These are phyloP conservation scores for Volvariella surrecta DNA, from an alignment of 1,284 basidiomycete species.

Conservation along the genomic window DNA sequence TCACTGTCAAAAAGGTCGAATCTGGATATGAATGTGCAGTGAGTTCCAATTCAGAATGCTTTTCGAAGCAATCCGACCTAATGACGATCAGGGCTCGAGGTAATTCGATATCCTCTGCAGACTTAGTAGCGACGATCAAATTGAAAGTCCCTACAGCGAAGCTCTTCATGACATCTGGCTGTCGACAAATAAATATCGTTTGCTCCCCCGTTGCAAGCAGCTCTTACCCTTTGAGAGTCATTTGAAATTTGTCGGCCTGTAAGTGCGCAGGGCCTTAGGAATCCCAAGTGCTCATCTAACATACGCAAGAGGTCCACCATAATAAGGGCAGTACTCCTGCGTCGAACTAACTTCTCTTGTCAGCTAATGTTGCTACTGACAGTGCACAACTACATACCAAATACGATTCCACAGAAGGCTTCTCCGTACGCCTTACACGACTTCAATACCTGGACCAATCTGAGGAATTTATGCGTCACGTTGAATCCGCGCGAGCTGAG, in stretches of 20 bases:
- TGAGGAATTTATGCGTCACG: constrained; percentile 54
- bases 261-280: constrained; percentile 22
- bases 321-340: constrained; percentile 31
- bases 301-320: constrained; percentile 37
- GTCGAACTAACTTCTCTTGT: constrained; percentile 29
- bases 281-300: constrained; percentile 25
- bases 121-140: constrained; percentile 50
- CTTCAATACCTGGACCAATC: constrained; percentile 47
- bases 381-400: constrained; percentile 36
- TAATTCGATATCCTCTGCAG: constrained; percentile 48
- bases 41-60: not conserved
- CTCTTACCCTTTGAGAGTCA: constrained; percentile 9
- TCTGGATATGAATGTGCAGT: constrained; percentile 22
- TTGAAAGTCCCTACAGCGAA: constrained; percentile 52
- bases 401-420: constrained; percentile 53
- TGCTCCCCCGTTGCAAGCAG: constrained; percentile 7
- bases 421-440: constrained; percentile 42
- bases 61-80: constrained; percentile 30
- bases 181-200: constrained; percentile 7
- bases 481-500: constrained; percentile 47
- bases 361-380: no score
- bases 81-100: constrained; percentile 47
- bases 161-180: constrained; percentile 34
- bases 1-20: constrained; percentile 57
- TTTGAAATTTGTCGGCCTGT: constrained; percentile 14